A percentile compares a stretch with the other conserved stretches of the same genome.
phyloP scores from a whole-genome alignment of 2,329 filamentous ascomycete genomes.

The Ophiocordyceps camponoti-rufipedis region DNA sequence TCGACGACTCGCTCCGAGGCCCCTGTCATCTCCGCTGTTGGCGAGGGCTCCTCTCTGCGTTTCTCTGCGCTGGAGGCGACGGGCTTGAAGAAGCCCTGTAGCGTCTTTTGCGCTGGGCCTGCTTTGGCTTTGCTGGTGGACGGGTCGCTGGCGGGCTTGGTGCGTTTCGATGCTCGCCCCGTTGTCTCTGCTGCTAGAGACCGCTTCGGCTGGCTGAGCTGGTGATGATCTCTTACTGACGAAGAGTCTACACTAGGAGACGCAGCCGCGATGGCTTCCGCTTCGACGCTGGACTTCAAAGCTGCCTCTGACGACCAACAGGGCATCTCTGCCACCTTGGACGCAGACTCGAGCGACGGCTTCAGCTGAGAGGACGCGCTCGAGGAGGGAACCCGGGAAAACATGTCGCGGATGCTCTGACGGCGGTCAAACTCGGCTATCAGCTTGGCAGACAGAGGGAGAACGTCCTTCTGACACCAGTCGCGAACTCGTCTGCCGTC shows the following conservation, averaged over 20 bases:
- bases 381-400: constrained; percentile 24
- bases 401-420: constrained; percentile 86
- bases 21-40: background rate
- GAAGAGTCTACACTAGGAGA: background rate
- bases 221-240: background rate
- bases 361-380: background rate
- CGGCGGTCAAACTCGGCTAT: constrained; percentile 79
- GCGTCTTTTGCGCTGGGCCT: constrained; percentile 29
- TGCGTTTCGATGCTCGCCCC: constrained; percentile 8
- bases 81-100: constrained; percentile 67
- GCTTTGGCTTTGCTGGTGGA: constrained; percentile 14
- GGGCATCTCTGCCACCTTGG: too few species aligned
- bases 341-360: background rate
- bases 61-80: background rate
- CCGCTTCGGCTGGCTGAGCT: background rate
- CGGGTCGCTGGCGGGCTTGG: constrained; percentile 7
- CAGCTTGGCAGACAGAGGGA: constrained; percentile 62
- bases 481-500: constrained; percentile 46
- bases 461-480: constrained; percentile 46
- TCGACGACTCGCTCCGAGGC: constrained; percentile 35
- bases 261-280: background rate
- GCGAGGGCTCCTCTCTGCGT: background rate
- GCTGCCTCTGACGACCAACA: background rate
- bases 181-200: background rate
- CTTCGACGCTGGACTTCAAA: background rate